Base-by-base conservation (phyloP, 257 asterid genomes). In the Solanum gandarillasii region DNA sequence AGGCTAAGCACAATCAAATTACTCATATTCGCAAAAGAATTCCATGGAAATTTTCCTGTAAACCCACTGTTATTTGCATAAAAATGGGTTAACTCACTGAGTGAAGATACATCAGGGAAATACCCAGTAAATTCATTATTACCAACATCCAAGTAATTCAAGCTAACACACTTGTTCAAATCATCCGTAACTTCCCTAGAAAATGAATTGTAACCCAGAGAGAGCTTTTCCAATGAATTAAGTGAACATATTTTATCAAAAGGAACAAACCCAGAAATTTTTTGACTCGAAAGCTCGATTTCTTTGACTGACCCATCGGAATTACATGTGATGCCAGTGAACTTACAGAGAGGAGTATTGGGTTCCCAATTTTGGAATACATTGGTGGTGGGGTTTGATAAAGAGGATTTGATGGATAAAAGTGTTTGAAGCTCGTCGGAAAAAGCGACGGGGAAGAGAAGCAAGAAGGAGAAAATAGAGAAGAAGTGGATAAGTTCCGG, bases 31-130 rank as follows among this genome's bases (percentile, higher is more conserved):
- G 32, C 46, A 5, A 97, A 86, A 35, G 98, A 94, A 13, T 79
- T 87, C 98, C 98, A 95, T 0, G 97, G 99, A 65, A 95, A 95
- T 48, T 9, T 31, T 3, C 98, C 99, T 1, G 98, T 87, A 82
- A 97, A 92, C 6, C 98, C 95, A 72, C 98, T 97, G 39, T 5
- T 23, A 58, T 97, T 97, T 46, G 94, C 92, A 90, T 94, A 90
- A 85, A 97, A 90, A 55, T 87, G 83, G 11, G 85, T 87, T 75
- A 97, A 87, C 31, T 92, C 91, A 31, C 12, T 88, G 3, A 97
- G 65, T 0, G 89, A 7, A 11, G 94, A 92, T 1, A 97, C 88
- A 20, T 90, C 93, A 9, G 99, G 99, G 39, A 95, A 91, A 0
- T 83, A 0, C 4, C 98, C 99, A 1, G 93, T 86, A 83, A 97